Evolutionary conservation across 768 basidiomycete genomes (phyloP).

Genomic region (Galerina marginata): DNA sequence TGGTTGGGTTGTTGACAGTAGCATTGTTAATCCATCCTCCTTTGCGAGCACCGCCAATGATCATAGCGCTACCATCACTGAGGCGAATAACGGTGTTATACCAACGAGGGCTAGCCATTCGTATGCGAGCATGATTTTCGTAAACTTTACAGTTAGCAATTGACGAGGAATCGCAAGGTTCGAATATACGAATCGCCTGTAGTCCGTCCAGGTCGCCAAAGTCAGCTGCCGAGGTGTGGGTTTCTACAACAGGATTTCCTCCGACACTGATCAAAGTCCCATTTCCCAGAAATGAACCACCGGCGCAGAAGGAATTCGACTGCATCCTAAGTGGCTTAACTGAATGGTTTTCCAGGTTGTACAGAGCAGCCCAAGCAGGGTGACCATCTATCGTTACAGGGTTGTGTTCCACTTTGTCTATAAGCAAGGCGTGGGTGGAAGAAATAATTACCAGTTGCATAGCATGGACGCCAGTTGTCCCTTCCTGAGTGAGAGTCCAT

Average conservation of each 20-base stretch:
- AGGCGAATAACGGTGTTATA: slow-evolving; percentile 77
- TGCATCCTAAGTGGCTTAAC: slow-evolving; percentile 65
- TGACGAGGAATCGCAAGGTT: slow-evolving; percentile 61
- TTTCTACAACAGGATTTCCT: slow-evolving; percentile 78
- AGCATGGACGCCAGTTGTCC: slow-evolving; percentile 76
- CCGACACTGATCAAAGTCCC: slow-evolving; percentile 82
- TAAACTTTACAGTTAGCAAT: slow-evolving; percentile 61
- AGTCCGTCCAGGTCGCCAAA: slow-evolving; percentile 79
- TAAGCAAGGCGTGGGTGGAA: slow-evolving; percentile 66
- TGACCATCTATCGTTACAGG: slow-evolving; percentile 74
- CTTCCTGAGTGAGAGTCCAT: slow-evolving; percentile 70
- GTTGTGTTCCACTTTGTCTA: slow-evolving; percentile 90
- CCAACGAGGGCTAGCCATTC: slow-evolving; percentile 83
- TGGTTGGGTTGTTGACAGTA: slow-evolving; percentile 80
- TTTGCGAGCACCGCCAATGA: slow-evolving; percentile 80
- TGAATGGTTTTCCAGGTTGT: slow-evolving; percentile 67
- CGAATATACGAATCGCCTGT: slow-evolving; percentile 74
- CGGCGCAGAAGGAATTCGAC: slow-evolving; percentile 89
- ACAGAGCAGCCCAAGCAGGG: slow-evolving; percentile 83
- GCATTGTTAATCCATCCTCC: slow-evolving; percentile 89
- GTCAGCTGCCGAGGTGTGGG: slow-evolving; percentile 67
- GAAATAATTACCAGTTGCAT: slow-evolving; percentile 81
- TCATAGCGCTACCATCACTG: slow-evolving; percentile 81
- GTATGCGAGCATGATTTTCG: slow-evolving; percentile 66
- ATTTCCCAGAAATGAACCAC: slow-evolving; percentile 77